Percentiles rank a stretch among this genome's conserved stretches.
phyloP scores from a whole-genome alignment of 2,329 filamentous ascomycete genomes.

The Sclerotinia minor region DNA sequence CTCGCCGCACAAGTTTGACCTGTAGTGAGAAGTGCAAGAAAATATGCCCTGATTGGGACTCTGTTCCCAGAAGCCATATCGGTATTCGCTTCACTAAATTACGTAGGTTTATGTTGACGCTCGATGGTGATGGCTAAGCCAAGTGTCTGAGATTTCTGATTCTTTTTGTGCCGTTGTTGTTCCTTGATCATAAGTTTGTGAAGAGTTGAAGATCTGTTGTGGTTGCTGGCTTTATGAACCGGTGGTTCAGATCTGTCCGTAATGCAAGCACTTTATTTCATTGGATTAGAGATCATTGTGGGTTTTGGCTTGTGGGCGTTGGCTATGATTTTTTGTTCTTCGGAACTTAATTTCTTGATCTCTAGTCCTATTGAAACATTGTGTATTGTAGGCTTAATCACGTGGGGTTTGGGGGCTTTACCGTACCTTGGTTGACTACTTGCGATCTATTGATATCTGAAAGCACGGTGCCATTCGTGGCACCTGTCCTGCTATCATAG shows the following conservation, averaged over 20 bases:
- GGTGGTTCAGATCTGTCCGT: conserved; percentile 16
- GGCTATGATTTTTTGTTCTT: conserved; percentile 13
- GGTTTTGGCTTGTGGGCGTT: conserved; percentile 6
- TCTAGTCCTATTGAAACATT: not conserved
- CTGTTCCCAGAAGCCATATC: not conserved
- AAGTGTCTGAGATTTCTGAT: conserved; percentile 12
- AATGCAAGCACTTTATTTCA: conserved; percentile 13
- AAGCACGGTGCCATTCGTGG: not conserved
- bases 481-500: conserved; percentile 3
- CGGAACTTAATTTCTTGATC: conserved; percentile 13
- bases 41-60: not conserved
- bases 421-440: conserved; percentile 13
- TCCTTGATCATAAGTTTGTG: conserved; percentile 12
- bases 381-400: conserved; percentile 12
- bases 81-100: conserved; percentile 11
- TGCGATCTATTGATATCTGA: conserved; percentile 7
- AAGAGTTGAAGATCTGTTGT: conserved; percentile 17
- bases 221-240: conserved; percentile 14
- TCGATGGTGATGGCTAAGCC: conserved; percentile 19
- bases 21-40: conserved; percentile 16
- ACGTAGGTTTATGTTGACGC: conserved; percentile 7
- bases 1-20: conserved; percentile 4
- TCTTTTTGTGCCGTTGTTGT: conserved; percentile 5
- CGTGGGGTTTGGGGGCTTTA: not conserved
- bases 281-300: conserved; percentile 12